Evolutionary conservation across 495 filamentous ascomycete genomes (phyloP).

Genomic region (Cryomyces minteri): DNA sequence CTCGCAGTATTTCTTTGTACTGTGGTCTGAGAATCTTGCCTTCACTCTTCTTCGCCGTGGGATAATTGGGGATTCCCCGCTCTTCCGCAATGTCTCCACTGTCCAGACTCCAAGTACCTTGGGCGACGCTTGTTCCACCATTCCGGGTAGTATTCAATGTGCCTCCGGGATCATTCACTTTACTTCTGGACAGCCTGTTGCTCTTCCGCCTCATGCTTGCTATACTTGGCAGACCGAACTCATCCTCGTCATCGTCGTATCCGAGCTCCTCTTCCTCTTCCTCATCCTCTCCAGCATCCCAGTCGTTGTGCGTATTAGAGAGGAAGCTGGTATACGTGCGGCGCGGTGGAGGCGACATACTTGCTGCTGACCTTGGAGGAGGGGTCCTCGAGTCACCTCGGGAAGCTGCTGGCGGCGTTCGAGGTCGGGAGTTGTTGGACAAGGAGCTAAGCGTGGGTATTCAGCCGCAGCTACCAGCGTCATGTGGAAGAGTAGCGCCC

Average conservation of each 20-base stretch:
- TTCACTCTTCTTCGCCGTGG: constrained; percentile 67
- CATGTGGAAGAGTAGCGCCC: constrained; percentile 2
- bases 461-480: background rate
- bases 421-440: constrained; percentile 34
- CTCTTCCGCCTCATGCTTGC: constrained; percentile 66
- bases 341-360: constrained; percentile 37
- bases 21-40: constrained; percentile 92
- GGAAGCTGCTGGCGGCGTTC: constrained; percentile 39
- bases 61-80: constrained; percentile 72
- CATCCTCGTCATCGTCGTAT: constrained; percentile 78
- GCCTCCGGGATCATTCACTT: constrained; percentile 30
- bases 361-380: constrained; percentile 22
- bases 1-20: constrained; percentile 88
- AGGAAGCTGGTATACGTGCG: constrained; percentile 60
- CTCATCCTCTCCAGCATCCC: constrained; percentile 44
- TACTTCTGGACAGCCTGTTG: constrained; percentile 28
- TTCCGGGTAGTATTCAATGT: background rate
- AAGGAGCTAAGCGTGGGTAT: constrained; percentile 25
- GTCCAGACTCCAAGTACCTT: constrained; percentile 35
- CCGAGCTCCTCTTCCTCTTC: constrained; percentile 32
- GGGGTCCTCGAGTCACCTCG: constrained; percentile 28
- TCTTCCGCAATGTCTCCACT: constrained; percentile 86
- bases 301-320: constrained; percentile 55
- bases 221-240: constrained; percentile 83
- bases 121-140: constrained; percentile 5